Base-by-base conservation (phyloP, 495 filamentous ascomycete species). In the Penicillium antarcticum region DNA sequence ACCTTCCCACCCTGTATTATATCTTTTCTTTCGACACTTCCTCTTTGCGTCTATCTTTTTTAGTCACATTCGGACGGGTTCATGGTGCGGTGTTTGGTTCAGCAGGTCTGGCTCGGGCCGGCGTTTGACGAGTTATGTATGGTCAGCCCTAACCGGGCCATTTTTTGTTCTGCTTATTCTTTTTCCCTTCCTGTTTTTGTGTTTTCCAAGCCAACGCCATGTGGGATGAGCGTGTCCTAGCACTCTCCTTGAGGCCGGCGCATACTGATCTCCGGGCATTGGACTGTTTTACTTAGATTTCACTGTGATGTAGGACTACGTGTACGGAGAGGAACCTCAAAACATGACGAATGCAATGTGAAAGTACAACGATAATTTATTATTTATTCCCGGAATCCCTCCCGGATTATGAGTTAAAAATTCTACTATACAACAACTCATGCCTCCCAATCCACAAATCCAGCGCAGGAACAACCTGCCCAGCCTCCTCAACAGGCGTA, bases 361-460 rank as follows among this genome's bases (percentile, higher is more conserved):
- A 40, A 45, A 33, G 40, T 47, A 29, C 36, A 19, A 53, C 42
- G 35, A 17, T 23, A 34, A 10, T 18, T 32, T 18, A 24, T 37
- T 11, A 5, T 32, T 26, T 24, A 42, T 42, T 8, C 16, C 19
- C 17, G 13, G 36, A 40, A 31, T 38, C 26, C 26, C 17, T 24
- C 33, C 42, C 24, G 24, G 23, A 51, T 76, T 57, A 86, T 45
- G 82, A 86, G 66, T 98, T 97, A 60, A 98, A 98, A 43, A 98
- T 97, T 65, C 94, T 84, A 55, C 89, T 95, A 72, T 98, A 98
- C 34, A 98, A 69, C 65, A 96, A 67, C 76, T 98, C 94, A 72
- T 98, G 94, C 65, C 94, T 82, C 10, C 95, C 94, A 50, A 95
- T 76, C 90, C 92, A 98, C 38, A 98, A 63, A 79, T 98, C 94